phyloP scores from a whole-genome alignment of 2,329 filamentous ascomycete species.

The Incumbomyces lentus region DNA sequence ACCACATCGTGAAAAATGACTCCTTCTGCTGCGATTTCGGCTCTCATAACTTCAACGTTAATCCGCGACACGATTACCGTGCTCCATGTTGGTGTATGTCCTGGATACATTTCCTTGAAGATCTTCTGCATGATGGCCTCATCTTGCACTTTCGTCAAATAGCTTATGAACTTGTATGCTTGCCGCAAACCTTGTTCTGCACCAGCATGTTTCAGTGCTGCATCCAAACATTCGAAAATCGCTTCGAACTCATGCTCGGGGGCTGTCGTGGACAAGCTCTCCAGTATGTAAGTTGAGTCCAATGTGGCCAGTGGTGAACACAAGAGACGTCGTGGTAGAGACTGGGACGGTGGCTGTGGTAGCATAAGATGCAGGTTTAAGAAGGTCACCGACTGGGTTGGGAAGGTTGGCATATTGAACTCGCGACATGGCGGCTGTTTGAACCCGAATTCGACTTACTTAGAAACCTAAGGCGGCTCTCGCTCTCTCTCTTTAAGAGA shows the following conservation, averaged over 20 bases:
- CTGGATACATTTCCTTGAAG: constrained; percentile 1
- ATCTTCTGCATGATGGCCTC: not conserved
- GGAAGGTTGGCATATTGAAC: not conserved
- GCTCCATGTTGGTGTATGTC: not conserved
- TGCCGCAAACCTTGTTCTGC: not conserved
- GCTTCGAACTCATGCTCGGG: not conserved
- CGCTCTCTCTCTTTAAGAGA: too few relatives aligned
- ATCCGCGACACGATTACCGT: not conserved
- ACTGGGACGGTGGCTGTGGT: not conserved
- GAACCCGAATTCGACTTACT: too few relatives aligned
- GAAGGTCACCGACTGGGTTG: not conserved
- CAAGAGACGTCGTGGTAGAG: not conserved
- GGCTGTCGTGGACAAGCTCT: not conserved
- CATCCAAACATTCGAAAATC: not conserved
- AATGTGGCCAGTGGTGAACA: constrained; percentile 1
- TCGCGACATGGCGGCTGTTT: not conserved
- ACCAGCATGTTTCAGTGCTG: constrained; percentile 3
- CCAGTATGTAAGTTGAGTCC: not conserved
- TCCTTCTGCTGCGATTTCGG: not conserved
- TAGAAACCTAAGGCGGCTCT: too few relatives aligned
- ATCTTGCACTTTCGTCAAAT: not conserved
- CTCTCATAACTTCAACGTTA: not conserved
- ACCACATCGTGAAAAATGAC: not conserved
- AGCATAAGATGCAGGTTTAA: not conserved
- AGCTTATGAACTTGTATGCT: constrained; percentile 3